Evolutionary conservation across 1,139 yeast genomes (phyloP).

Genomic region (Meyerozyma sp.): DNA sequence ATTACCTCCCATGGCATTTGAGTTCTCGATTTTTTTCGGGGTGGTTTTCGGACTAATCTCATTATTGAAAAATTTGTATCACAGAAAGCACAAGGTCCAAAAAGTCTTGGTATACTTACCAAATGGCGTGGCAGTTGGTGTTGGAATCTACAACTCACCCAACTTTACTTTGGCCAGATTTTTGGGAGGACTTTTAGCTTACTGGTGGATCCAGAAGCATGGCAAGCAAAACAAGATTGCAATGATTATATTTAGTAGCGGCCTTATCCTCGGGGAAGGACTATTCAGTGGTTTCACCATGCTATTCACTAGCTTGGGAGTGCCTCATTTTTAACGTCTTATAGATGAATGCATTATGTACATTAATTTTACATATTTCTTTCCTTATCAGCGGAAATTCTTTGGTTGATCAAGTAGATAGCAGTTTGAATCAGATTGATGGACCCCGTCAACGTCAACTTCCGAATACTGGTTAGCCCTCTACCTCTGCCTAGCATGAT

Average conservation of each 20-base stretch:
- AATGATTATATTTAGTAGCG: slow-evolving; percentile 85
- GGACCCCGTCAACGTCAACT: slow-evolving; percentile 66
- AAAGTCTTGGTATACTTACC: slow-evolving; percentile 61
- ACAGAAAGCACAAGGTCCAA: slow-evolving; percentile 32
- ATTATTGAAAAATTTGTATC: slow-evolving; percentile 50
- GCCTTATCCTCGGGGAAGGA: slow-evolving; percentile 92
- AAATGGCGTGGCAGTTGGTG: slow-evolving; percentile 94
- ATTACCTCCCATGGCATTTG: slow-evolving; percentile 71
- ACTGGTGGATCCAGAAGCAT: slow-evolving; percentile 45
- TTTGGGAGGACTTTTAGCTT: slow-evolving; percentile 77
- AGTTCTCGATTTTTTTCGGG: slow-evolving; percentile 64
- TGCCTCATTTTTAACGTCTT: slow-evolving; percentile 32
- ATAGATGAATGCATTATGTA: background rate
- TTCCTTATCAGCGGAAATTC: slow-evolving; percentile 62
- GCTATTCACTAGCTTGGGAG: slow-evolving; percentile 63
- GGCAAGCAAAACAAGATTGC: slow-evolving; percentile 44
- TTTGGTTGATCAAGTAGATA: slow-evolving; percentile 68
- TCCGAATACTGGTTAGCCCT: slow-evolving; percentile 54
- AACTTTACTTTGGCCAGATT: slow-evolving; percentile 91
- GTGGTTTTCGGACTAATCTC: slow-evolving; percentile 66
- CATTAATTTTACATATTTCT: slow-evolving; percentile 21
- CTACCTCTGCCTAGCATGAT: slow-evolving; percentile 53
- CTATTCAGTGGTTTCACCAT: slow-evolving; percentile 76
- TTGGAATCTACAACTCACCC: slow-evolving; percentile 92
- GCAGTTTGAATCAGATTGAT: slow-evolving; percentile 73